phyloP scores from a whole-genome alignment of 169 alveolate species.

The Sarcocystis neurona region DNA sequence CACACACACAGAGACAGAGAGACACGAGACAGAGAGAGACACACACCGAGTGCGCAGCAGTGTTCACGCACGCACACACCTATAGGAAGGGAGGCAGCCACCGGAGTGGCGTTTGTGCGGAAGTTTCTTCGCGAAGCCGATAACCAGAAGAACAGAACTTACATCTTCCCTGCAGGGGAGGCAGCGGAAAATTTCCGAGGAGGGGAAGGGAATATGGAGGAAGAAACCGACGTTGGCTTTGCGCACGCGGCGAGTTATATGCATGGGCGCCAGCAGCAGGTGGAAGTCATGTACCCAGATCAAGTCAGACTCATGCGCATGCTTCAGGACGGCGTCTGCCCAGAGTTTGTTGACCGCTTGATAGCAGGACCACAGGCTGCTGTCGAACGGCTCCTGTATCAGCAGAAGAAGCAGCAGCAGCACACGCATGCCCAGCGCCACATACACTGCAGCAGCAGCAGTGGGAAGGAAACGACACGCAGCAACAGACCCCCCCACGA shows the following conservation, averaged over 20 bases:
- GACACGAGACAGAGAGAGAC: neutral
- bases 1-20: too few relatives aligned
- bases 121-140: neutral
- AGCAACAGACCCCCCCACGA: too few relatives aligned
- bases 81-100: neutral
- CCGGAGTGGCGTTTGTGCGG: neutral
- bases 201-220: constrained; percentile 94
- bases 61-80: neutral
- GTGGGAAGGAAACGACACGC: too few relatives aligned
- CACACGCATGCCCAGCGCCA: too few relatives aligned
- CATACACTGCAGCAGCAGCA: too few relatives aligned
- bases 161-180: constrained; percentile 90
- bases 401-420: too few relatives aligned
- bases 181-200: constrained; percentile 85
- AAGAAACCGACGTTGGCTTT: constrained; percentile 80
- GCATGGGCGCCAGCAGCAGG: constrained; percentile 67
- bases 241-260: constrained; percentile 54
- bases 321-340: constrained; percentile 55
- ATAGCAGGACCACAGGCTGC: constrained; percentile 64
- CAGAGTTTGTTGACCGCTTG: constrained; percentile 50
- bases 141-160: neutral
- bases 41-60: neutral
- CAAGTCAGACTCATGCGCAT: constrained; percentile 68
- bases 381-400: constrained; percentile 53
- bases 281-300: constrained; percentile 92